Evolutionary conservation across 805 yeast species (phyloP), one percentile per base, ranked within the genome.

Genomic region (Yamadazyma ubonensis): DNA sequence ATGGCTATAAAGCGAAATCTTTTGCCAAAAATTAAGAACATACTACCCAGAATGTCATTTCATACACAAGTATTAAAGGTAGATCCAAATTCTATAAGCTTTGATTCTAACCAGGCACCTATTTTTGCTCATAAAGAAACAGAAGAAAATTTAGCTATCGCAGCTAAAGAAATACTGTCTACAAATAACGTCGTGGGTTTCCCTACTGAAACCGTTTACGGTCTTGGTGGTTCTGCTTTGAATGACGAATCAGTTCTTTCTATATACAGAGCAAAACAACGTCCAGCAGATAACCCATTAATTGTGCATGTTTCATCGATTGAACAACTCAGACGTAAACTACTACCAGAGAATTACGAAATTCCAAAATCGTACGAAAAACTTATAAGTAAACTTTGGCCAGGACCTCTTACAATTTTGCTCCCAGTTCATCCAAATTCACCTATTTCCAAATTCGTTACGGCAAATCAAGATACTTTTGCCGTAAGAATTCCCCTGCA

Each of bases 161-260:
- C 96, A 5, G 81, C 88, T 0, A 51, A 64, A 2, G 61, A 80
- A 4, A 59, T 89, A 4, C 58, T 65, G 12, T 59, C 61, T 2
- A 65, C 82, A 0, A 57, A 72, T 27, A 67, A 79, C 19, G 88
- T 83, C 0, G 89, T 93, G 10, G 98, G 91, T 0, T 90, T 93
- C 53, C 99, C 99, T 2, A 87, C 99, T 0, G 99, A 93, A 57
- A 93, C 99, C 0, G 99, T 93, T 0, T 93, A 93, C 59, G 99
- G 99, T 0, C 71, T 93, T 1, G 99, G 96, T 0, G 99, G 93
- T 1, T 83, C 90, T 3, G 86, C 95, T 0, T 65, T 86, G 36
- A 73, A 70, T 39, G 88, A 88, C 38, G 78, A 76, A 4, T 76
- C 95, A 0, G 96, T 90, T 2, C 58, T 62, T 42, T 76, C 81